Conservation (phyloP, 208 protist genomes). For the Spongospora subterranea region DNA sequence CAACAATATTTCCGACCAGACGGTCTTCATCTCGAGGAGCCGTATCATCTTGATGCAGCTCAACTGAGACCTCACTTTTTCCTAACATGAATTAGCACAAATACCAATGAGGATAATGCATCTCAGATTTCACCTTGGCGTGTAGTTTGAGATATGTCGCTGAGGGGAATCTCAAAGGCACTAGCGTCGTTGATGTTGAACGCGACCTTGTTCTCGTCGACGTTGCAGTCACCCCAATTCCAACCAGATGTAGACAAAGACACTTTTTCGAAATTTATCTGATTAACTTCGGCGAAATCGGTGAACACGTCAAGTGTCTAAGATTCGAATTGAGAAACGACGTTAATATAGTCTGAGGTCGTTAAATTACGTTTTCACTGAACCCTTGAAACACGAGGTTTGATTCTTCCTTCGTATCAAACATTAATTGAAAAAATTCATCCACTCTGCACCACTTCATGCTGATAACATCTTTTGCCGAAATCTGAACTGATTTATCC, state of each 20-base stretch:
- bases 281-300: slow-evolving; percentile 54
- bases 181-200: slow-evolving; percentile 64
- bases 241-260: slow-evolving; percentile 68
- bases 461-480: background rate
- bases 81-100: slow-evolving; percentile 48
- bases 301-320: background rate
- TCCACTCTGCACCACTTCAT: slow-evolving; percentile 40
- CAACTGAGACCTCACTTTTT: slow-evolving; percentile 68
- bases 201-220: slow-evolving; percentile 62
- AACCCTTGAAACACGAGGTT: background rate
- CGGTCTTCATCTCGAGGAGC: slow-evolving; percentile 63
- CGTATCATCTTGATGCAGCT: slow-evolving; percentile 71
- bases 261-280: slow-evolving; percentile 60
- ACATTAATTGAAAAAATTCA: slow-evolving; percentile 5
- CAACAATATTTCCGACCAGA: too few relatives aligned
- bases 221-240: slow-evolving; percentile 69
- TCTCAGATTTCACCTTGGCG: slow-evolving; percentile 63
- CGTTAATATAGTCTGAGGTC: background rate
- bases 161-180: slow-evolving; percentile 71
- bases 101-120: slow-evolving; percentile 38
- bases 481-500: background rate
- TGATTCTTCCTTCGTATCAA: background rate
- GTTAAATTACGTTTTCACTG: background rate
- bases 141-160: slow-evolving; percentile 64
- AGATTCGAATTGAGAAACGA: background rate